Evolutionary conservation across 164 flowering plant species (phyloP).

Genomic region (Platanus orientalis): DNA sequence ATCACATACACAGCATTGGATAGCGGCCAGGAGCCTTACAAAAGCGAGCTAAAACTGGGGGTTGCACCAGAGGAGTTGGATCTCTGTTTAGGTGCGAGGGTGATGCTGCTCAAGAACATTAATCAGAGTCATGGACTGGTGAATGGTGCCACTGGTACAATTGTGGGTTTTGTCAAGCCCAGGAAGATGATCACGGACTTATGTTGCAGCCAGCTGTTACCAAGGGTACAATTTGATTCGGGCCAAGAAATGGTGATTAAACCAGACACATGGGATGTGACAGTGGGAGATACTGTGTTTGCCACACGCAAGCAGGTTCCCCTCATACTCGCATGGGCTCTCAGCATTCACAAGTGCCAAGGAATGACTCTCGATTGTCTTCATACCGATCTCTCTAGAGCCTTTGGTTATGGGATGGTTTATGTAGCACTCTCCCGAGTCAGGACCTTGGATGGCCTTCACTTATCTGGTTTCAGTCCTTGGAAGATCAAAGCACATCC

Average conservation of each 20-base stretch:
- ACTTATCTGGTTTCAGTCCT: constrained; percentile 47
- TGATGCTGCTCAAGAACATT: constrained; percentile 51
- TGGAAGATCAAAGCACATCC: constrained; percentile 53
- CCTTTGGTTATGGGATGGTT: constrained; percentile 65
- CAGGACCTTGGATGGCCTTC: constrained; percentile 47
- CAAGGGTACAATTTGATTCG: constrained; percentile 45
- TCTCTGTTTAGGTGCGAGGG: constrained; percentile 51
- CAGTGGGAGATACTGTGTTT: constrained; percentile 34
- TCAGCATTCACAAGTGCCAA: constrained; percentile 74
- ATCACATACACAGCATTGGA: constrained; percentile 38
- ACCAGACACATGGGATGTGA: constrained; percentile 39
- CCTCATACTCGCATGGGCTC: constrained; percentile 58
- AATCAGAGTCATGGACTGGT: constrained; percentile 30
- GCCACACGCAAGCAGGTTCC: constrained; percentile 57
- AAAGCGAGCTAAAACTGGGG: constrained; percentile 34
- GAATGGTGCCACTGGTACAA: constrained; percentile 62
- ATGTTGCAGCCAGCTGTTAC: constrained; percentile 21
- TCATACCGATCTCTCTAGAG: constrained; percentile 49
- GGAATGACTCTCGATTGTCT: constrained; percentile 57
- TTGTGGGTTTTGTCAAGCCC: constrained; percentile 24
- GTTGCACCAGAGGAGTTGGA: constrained; percentile 36
- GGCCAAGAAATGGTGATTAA: constrained; percentile 28
- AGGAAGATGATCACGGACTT: background rate
- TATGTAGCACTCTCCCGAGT: constrained; percentile 72
- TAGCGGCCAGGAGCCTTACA: constrained; percentile 34